Conservation (phyloP, 148 eudicot species). For the Vaccinium corymbosum region DNA sequence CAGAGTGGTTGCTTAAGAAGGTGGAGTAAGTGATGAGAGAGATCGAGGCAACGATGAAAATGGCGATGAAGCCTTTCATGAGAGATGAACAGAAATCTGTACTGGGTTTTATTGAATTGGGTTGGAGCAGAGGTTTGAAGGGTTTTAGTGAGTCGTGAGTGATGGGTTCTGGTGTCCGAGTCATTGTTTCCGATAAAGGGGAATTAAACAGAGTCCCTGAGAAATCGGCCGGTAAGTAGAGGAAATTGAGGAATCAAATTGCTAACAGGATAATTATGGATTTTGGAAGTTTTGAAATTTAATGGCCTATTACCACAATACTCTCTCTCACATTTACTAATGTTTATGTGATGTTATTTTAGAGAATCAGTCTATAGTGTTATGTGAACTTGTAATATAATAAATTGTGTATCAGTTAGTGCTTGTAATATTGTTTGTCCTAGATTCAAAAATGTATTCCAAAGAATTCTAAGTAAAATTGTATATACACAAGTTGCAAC, state of each 20-base stretch:
- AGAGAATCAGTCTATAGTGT: no score
- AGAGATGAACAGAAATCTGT: not conserved
- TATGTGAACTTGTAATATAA: no score
- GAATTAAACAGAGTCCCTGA: not conserved
- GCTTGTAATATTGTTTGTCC: no score
- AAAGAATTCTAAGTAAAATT: no score
- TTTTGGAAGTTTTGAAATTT: not conserved
- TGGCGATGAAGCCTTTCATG: slow-evolving; percentile 27
- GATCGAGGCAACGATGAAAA: slow-evolving; percentile 21
- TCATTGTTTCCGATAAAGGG: not conserved
- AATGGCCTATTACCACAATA: not conserved
- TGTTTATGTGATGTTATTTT: no score
- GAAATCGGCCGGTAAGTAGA: not conserved
- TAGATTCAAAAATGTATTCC: no score
- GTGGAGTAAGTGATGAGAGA: slow-evolving; percentile 21
- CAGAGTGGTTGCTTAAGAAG: not conserved
- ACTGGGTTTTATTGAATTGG: slow-evolving; percentile 6
- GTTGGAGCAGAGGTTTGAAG: slow-evolving; percentile 12
- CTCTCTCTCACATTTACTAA: not conserved
- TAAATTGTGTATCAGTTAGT: no score
- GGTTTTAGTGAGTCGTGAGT: slow-evolving; percentile 28
- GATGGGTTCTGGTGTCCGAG: not conserved
- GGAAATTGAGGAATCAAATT: not conserved
- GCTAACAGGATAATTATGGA: not conserved
- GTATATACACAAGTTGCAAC: no score